Percentiles rank a stretch among this genome's conserved stretches.
These are phyloP conservation scores for Pulveroboletus sp. DNA, from an alignment of 768 basidiomycete genomes.

Conservation along the genomic window DNA sequence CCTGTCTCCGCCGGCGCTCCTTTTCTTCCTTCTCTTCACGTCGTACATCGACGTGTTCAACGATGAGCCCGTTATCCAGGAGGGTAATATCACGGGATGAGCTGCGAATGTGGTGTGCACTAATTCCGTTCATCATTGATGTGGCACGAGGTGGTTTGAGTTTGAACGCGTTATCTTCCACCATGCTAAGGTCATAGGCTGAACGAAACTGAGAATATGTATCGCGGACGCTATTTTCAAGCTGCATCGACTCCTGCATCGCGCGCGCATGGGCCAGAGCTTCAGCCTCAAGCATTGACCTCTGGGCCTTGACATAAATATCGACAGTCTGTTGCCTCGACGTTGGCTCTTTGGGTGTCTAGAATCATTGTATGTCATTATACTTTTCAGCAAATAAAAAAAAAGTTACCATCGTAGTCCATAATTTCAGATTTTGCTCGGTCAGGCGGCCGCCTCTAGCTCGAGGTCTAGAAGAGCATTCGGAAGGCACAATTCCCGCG, in stretches of 20 bases:
- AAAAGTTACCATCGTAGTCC: slow-evolving; percentile 67
- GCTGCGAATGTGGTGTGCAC: slow-evolving; percentile 40
- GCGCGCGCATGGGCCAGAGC: slow-evolving; percentile 74
- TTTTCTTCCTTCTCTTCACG: slow-evolving; percentile 75
- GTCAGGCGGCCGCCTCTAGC: slow-evolving; percentile 68
- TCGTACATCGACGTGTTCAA: slow-evolving; percentile 82
- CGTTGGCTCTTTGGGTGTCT: slow-evolving; percentile 91
- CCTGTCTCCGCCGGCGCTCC: slow-evolving; percentile 68
- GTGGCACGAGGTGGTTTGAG: slow-evolving; percentile 59
- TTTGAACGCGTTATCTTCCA: slow-evolving; percentile 62
- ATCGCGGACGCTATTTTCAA: slow-evolving; percentile 78
- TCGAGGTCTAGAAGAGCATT: slow-evolving; percentile 56
- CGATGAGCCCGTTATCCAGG: slow-evolving; percentile 85
- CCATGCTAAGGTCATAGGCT: slow-evolving; percentile 59
- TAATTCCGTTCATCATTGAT: slow-evolving; percentile 30
- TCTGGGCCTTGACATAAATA: slow-evolving; percentile 79
- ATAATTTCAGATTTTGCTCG: slow-evolving; percentile 77
- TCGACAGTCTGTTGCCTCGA: slow-evolving; percentile 82
- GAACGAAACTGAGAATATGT: slow-evolving; percentile 79
- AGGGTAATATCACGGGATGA: slow-evolving; percentile 75
- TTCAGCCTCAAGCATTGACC: slow-evolving; percentile 78
- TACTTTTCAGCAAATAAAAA: not conserved
- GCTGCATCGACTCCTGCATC: slow-evolving; percentile 70
- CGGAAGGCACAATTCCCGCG: slow-evolving; percentile 44
- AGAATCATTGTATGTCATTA: slow-evolving; percentile 7